Percentiles rank a stretch among this genome's conserved stretches.
phyloP scores from a whole-genome alignment of 1,284 basidiomycete species.

The Ceratobasidium sp. region DNA sequence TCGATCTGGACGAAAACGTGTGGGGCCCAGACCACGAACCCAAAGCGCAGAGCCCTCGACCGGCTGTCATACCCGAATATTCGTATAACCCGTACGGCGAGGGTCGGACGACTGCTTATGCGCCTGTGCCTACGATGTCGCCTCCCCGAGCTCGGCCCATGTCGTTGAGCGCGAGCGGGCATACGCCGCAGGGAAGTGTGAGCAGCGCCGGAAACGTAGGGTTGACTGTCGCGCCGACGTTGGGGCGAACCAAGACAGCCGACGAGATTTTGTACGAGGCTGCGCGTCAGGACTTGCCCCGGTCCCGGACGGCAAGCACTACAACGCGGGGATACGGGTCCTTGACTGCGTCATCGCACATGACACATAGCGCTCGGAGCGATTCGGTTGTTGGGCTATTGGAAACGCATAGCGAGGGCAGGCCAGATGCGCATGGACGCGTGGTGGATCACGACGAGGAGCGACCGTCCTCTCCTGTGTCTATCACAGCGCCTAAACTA shows the following conservation, averaged over 20 bases:
- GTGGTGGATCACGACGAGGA: not conserved
- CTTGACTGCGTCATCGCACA: conserved; percentile 23
- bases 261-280: conserved; percentile 37
- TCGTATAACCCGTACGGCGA: conserved; percentile 33
- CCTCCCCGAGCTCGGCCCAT: conserved; percentile 14
- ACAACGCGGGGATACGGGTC: conserved; percentile 21
- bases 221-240: not conserved
- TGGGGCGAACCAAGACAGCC: conserved; percentile 21
- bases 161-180: not conserved
- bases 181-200: conserved; percentile 5
- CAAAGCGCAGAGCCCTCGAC: not conserved
- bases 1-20: not conserved
- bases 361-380: not conserved
- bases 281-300: conserved; percentile 22
- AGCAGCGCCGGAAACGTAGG: not conserved
- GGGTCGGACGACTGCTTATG: conserved; percentile 6
- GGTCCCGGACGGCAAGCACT: conserved; percentile 15
- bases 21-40: not conserved
- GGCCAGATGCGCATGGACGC: not conserved
- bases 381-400: conserved; percentile 28
- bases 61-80: conserved; percentile 2
- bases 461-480: conserved; percentile 23
- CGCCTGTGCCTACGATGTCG: conserved; percentile 22
- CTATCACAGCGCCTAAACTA: conserved; percentile 13
- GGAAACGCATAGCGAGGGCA: not conserved